Percentiles rank a stretch among this genome's conserved stretches.
These are phyloP conservation scores for Pestalotiopsis sp. DNA, from an alignment of 2,329 filamentous ascomycete genomes.

Conservation along the genomic window DNA sequence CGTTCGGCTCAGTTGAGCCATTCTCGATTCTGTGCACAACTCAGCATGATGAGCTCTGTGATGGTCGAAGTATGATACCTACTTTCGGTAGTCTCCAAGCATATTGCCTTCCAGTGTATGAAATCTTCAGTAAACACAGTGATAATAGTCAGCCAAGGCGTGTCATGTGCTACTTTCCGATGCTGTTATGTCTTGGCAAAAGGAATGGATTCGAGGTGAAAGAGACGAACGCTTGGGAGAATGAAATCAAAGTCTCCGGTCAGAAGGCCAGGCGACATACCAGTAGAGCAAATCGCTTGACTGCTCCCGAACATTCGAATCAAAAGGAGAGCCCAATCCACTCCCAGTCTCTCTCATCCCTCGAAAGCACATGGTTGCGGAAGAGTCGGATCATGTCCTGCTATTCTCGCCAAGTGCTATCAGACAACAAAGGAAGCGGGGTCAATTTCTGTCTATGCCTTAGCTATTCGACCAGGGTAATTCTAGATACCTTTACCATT, in stretches of 20 bases:
- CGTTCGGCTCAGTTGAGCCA: not conserved
- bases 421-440: not conserved
- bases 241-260: not conserved
- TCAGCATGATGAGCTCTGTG: not conserved
- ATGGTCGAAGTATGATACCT: not conserved
- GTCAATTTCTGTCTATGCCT: not conserved
- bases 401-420: not conserved
- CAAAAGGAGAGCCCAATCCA: not conserved
- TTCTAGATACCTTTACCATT: not conserved
- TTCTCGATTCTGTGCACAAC: not conserved
- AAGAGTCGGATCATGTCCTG: not conserved
- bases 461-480: not conserved
- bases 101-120: not conserved
- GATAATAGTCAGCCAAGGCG: not conserved
- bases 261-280: not conserved
- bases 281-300: not conserved
- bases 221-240: not conserved
- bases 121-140: not conserved
- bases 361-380: not conserved
- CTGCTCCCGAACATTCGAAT: not conserved
- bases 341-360: not conserved
- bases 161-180: not conserved
- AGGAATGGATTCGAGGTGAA: not conserved
- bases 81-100: not conserved
- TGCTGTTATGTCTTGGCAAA: not conserved